Evolutionary conservation across 768 basidiomycete genomes (phyloP).

Genomic region (Dendrothele bispora): DNA sequence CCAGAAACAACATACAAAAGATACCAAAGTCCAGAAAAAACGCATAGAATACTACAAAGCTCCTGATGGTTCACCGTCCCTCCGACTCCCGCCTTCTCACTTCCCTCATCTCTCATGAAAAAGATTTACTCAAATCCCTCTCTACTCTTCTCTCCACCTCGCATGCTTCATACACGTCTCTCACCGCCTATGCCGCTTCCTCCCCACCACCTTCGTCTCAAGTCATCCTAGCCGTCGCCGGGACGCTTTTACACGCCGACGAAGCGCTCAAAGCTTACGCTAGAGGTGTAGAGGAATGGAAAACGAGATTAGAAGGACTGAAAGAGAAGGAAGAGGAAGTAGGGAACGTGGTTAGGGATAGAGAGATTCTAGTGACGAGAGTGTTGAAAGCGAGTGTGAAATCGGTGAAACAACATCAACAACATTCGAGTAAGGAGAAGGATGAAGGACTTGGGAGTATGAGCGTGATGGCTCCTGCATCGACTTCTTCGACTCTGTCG

Average conservation of each 20-base stretch:
- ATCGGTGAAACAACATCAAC: too few species aligned
- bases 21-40: too few species aligned
- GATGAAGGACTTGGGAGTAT: too few species aligned
- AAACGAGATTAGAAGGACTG: slow-evolving; percentile 55
- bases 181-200: slow-evolving; percentile 73
- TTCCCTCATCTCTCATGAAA: slow-evolving; percentile 68
- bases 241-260: slow-evolving; percentile 61
- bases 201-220: slow-evolving; percentile 55
- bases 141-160: slow-evolving; percentile 56
- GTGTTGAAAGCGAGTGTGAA: too few species aligned
- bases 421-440: too few species aligned
- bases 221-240: slow-evolving; percentile 56
- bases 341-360: slow-evolving; percentile 64
- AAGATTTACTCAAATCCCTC: slow-evolving; percentile 67
- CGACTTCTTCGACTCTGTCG: too few species aligned
- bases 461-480: too few species aligned
- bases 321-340: slow-evolving; percentile 76
- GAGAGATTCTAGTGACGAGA: slow-evolving; percentile 87
- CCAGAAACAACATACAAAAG: too few species aligned
- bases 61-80: slow-evolving; percentile 79
- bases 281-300: slow-evolving; percentile 62
- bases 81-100: slow-evolving; percentile 71
- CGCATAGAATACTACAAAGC: too few species aligned
- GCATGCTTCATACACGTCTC: slow-evolving; percentile 59
- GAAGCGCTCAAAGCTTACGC: slow-evolving; percentile 67